These are phyloP conservation scores for Quercus lobata DNA, from an alignment of 331 rosid species.

Conservation along the genomic window DNA sequence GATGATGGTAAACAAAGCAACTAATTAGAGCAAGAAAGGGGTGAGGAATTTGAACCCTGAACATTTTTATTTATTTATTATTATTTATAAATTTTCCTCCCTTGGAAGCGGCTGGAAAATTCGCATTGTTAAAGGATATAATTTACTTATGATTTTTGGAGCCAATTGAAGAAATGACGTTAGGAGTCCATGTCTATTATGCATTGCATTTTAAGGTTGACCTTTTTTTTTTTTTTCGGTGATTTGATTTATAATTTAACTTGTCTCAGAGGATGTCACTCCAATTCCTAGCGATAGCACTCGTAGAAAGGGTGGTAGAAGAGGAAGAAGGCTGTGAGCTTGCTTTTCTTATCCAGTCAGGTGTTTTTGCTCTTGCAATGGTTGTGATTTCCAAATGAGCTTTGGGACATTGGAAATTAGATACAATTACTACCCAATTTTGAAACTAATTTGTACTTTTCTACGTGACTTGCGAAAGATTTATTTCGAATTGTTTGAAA, in stretches of 20 bases:
- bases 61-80: no score
- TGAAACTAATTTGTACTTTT: slow-evolving; percentile 16
- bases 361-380: not conserved
- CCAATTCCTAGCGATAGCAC: slow-evolving; percentile 97
- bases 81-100: not conserved
- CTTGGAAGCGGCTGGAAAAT: not conserved
- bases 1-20: no score
- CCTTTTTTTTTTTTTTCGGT: not conserved
- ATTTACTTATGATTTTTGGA: not conserved
- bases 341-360: not conserved
- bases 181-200: not conserved
- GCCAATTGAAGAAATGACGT: not conserved
- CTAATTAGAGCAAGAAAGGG: no score
- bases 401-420: slow-evolving; percentile 20
- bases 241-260: not conserved
- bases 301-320: slow-evolving; percentile 93
- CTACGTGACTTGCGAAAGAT: not conserved
- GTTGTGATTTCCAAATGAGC: slow-evolving; percentile 3
- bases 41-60: no score
- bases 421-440: slow-evolving; percentile 19
- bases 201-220: not conserved
- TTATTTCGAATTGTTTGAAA: slow-evolving; percentile 5
- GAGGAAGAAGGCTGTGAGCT: slow-evolving; percentile 86
- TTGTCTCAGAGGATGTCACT: slow-evolving; percentile 83
- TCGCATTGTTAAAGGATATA: not conserved